Base-by-base conservation (phyloP, 257 asterid species). In the Salvia hispanica region DNA sequence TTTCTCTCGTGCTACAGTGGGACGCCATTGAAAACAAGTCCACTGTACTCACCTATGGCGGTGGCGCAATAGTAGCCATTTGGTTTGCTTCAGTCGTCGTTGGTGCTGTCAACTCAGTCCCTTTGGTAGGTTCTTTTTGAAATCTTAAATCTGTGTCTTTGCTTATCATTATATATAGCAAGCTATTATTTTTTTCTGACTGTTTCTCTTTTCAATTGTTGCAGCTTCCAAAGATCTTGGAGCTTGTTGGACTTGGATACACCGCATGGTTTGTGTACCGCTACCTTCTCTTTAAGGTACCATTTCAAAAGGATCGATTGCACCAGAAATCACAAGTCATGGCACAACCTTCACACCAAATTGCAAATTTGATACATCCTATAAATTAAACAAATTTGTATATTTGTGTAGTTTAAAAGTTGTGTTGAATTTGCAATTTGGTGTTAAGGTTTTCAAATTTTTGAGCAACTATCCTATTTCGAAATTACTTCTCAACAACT, bases 241-340 rank as follows among this genome's bases (percentile, higher is more conserved):
- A 91, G 86, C 78, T 88, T 80, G 86, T 91, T 66, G 95, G 95
- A 18, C 95, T 91, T 48, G 96, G 96, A 74, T 91, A 91, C 82
- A 79, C 96, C 1, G 97, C 93, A 57, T 91, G 97, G 97, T 91
- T 91, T 66, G 96, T 91, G 74, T 91, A 91, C 77, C 96, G 97
- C 9, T 91, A 91, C 84, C 91, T 88, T 69, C 95, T 91, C 70
- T 91, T 88, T 90, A 88, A 91, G 96, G 96, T 91, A 67, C 25
- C 62, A 7, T 61, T 55, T 69, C 46, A 43, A 13, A 53, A 37
- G 9, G 45, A 7, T 8, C 45, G 9, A 40, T 40, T 40, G 45
- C 45, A 40, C 45, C 11, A 7, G 9, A 40, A 40, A 40, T 40
- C 43, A 39, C 43, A 5, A 6, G 9, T 8, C 7, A 5, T 2